Conservation (phyloP, 129 eudicot genomes). For the Flaveria sonorensis region DNA sequence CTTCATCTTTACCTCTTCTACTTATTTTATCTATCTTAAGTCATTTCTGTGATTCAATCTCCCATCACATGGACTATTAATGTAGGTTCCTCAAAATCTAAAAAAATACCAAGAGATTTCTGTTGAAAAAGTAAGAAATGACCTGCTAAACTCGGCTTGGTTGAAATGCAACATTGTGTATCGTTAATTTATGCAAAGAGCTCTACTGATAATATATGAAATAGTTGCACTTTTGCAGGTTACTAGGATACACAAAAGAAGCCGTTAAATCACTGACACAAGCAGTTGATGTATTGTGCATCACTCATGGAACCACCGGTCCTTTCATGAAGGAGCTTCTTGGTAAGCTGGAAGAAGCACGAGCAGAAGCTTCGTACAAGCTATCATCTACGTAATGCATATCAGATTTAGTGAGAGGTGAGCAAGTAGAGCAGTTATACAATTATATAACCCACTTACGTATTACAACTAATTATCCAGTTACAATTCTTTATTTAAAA, state of each 20-base stretch:
- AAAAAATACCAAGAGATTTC: not conserved
- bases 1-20: too few species aligned
- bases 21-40: too few species aligned
- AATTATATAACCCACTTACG: too few species aligned
- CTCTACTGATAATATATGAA: not conserved
- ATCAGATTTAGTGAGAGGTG: not conserved
- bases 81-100: too few species aligned
- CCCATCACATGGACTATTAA: too few species aligned
- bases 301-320: constrained; percentile 76
- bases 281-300: constrained; percentile 67
- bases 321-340: constrained; percentile 71
- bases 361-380: constrained; percentile 82
- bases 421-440: not conserved
- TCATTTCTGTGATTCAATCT: too few species aligned
- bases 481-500: too few species aligned
- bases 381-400: constrained; percentile 31
- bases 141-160: not conserved
- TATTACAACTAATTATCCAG: too few species aligned
- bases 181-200: not conserved
- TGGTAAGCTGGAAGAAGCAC: constrained; percentile 84
- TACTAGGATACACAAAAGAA: constrained; percentile 68
- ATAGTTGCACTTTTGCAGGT: constrained; percentile 48
- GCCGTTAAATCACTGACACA: constrained; percentile 63
- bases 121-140: not conserved
- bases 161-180: not conserved